Percentiles rank a stretch among this genome's conserved stretches.
These are phyloP conservation scores for Nothophaeocryptopus gaeumannii DNA, from an alignment of 2,329 filamentous ascomycete genomes.

Conservation along the genomic window DNA sequence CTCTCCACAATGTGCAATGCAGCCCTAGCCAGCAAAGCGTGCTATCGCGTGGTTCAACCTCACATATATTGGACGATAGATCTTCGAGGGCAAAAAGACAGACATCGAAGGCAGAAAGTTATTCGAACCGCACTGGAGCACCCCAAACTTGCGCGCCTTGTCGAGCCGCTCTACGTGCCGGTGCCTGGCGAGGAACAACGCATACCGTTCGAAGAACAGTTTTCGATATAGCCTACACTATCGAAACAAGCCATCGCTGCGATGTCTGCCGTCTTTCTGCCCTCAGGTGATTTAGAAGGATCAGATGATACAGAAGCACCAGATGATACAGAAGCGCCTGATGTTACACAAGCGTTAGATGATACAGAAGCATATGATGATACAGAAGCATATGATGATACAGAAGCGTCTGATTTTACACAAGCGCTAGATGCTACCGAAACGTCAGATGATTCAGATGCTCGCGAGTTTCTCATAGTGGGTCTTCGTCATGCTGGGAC, in stretches of 20 bases:
- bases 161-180: background rate
- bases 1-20: background rate
- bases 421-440: too few relatives aligned
- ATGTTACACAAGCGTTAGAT: too few relatives aligned
- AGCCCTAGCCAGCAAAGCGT: background rate
- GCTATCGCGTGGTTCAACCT: background rate
- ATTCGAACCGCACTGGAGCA: background rate
- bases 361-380: too few relatives aligned
- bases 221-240: too few relatives aligned
- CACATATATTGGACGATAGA: background rate
- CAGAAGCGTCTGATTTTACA: too few relatives aligned
- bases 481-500: too few relatives aligned
- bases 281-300: too few relatives aligned
- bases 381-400: too few relatives aligned
- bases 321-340: too few relatives aligned
- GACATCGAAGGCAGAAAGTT: background rate
- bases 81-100: background rate
- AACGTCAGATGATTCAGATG: too few relatives aligned
- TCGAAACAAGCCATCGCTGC: background rate
- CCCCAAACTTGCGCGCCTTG: background rate
- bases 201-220: background rate
- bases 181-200: background rate
- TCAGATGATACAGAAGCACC: too few relatives aligned
- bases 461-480: too few relatives aligned
- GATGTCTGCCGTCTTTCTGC: background rate